Conservation (phyloP, 2,329 filamentous ascomycete species). For the Trichoderma semiorbis region DNA sequence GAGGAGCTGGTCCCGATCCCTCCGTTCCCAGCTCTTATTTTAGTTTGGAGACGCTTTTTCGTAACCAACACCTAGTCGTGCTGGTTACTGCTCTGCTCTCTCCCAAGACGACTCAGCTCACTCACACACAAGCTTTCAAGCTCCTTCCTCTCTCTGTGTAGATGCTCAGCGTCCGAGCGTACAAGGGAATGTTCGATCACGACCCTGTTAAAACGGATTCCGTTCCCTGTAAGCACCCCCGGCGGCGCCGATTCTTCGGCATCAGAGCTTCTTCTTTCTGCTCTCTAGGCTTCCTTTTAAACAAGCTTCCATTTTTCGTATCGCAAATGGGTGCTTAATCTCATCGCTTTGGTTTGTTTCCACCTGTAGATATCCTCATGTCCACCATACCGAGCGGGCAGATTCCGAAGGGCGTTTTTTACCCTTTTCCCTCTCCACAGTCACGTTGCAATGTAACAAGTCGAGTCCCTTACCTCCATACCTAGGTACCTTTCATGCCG, state of each 20-base stretch:
- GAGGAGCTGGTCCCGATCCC: background rate
- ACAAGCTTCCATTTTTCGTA: background rate
- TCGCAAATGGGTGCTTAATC: background rate
- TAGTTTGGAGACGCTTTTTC: background rate
- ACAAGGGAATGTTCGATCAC: background rate
- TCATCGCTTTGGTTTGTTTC: background rate
- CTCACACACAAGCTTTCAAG: background rate
- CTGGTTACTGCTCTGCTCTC: background rate
- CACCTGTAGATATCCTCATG: background rate
- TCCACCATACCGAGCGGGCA: background rate
- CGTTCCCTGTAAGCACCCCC: background rate
- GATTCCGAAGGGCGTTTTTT: background rate
- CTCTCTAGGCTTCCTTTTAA: background rate
- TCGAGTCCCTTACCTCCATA: background rate
- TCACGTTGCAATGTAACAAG: background rate
- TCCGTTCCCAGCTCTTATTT: background rate
- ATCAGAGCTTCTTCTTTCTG: background rate
- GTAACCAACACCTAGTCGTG: background rate
- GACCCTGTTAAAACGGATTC: background rate
- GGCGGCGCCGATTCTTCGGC: background rate
- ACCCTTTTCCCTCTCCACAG: background rate
- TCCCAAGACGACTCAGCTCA: background rate
- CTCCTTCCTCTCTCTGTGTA: background rate
- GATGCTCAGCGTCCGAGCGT: background rate
- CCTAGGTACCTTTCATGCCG: background rate